Evolutionary conservation across 2,329 filamentous ascomycete species (phyloP).

Genomic region (Alternaria sp.): DNA sequence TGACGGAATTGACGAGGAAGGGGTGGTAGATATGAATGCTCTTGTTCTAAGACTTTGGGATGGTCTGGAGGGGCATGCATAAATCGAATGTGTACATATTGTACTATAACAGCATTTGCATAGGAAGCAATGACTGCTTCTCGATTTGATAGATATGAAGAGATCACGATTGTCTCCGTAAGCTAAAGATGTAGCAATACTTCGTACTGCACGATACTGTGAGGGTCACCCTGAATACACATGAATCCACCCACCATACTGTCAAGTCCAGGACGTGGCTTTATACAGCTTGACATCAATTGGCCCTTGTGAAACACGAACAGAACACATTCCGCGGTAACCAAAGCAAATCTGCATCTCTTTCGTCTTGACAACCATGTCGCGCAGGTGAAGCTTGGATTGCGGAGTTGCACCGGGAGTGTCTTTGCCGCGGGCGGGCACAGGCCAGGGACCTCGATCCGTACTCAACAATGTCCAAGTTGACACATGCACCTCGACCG

Average conservation of each 20-base stretch:
- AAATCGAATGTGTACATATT: conserved; percentile 3
- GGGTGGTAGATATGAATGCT: conserved; percentile 68
- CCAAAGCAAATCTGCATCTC: not conserved
- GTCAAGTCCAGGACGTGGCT: not conserved
- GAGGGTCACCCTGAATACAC: not conserved
- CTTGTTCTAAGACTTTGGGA: not conserved
- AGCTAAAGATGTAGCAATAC: not conserved
- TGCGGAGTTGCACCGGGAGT: conserved; percentile 12
- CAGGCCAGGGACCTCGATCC: conserved; percentile 8
- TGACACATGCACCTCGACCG: conserved; percentile 9
- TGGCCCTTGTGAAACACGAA: not conserved
- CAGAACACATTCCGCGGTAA: not conserved
- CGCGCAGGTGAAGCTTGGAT: not conserved
- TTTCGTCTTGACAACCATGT: not conserved
- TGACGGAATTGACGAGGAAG: conserved; percentile 74
- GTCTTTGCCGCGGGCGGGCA: conserved; percentile 1
- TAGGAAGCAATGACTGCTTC: not conserved
- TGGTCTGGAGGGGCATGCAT: not conserved
- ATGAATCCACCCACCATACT: not conserved
- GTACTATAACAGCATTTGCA: conserved; percentile 1
- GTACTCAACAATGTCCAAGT: conserved; percentile 11
- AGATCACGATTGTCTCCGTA: not conserved
- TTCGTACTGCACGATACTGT: not conserved
- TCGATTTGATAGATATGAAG: not conserved
- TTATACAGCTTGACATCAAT: not conserved